phyloP scores from a whole-genome alignment of 306 rosid species.

The Abrus pulchellus region DNA sequence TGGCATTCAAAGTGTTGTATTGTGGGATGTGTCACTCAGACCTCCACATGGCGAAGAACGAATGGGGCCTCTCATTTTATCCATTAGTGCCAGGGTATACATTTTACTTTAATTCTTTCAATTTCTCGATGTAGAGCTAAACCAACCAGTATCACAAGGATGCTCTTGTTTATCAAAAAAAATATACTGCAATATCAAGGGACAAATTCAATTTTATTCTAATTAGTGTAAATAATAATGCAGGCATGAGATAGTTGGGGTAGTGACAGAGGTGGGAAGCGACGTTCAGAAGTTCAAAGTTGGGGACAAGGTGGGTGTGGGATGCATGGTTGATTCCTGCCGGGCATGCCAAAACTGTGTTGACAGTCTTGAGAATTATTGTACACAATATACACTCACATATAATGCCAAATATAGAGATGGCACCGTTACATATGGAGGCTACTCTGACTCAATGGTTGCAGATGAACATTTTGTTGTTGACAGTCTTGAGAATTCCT shows the following conservation, averaged over 20 bases:
- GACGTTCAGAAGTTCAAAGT: conserved; percentile 57
- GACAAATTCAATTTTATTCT: not conserved
- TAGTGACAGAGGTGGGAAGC: conserved; percentile 64
- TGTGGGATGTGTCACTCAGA: conserved; percentile 67
- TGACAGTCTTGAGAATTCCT: conserved; percentile 53
- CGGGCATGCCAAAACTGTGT: conserved; percentile 54
- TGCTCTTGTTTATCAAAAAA: no score
- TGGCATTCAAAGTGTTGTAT: conserved; percentile 58
- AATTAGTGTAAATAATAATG: not conserved
- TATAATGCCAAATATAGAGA: conserved; percentile 43
- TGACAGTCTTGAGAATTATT: conserved; percentile 58
- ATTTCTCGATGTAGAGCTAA: no score
- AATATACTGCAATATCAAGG: not conserved
- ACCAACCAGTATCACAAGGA: no score
- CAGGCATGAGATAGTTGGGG: conserved; percentile 66
- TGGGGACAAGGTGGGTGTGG: conserved; percentile 69
- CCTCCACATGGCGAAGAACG: conserved; percentile 54
- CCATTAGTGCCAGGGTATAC: conserved; percentile 66
- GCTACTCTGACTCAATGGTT: conserved; percentile 65
- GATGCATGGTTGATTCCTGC: conserved; percentile 63
- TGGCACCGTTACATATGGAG: conserved; percentile 62
- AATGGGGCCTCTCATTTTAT: conserved; percentile 52
- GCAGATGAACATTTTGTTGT: conserved; percentile 55
- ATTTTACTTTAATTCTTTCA: not conserved
- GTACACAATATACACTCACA: conserved; percentile 46